Conservation (phyloP, 106 monocot genomes). For the Chionographis japonica region DNA sequence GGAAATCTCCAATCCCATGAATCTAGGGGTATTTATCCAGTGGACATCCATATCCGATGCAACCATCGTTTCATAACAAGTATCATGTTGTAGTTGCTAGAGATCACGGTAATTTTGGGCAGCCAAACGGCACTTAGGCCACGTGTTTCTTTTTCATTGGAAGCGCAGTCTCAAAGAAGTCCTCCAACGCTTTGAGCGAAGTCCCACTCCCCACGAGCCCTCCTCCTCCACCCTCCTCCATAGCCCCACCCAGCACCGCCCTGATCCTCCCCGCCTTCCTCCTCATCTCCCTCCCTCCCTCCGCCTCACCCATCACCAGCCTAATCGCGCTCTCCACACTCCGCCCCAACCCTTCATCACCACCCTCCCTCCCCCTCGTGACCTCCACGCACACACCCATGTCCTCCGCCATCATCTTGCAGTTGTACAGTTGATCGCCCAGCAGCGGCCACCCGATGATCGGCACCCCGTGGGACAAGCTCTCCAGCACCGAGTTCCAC, state of each 20-base stretch:
- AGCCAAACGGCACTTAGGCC: too few relatives aligned
- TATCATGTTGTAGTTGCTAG: too few relatives aligned
- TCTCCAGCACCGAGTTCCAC: constrained; percentile 19
- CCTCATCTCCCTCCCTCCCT: constrained; percentile 12
- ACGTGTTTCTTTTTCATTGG: too few relatives aligned
- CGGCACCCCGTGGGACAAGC: constrained; percentile 13
- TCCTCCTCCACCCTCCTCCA: not conserved
- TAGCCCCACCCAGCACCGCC: not conserved
- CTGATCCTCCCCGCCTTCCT: not conserved
- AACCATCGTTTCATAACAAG: too few relatives aligned
- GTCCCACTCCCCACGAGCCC: too few relatives aligned
- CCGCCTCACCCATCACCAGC: not conserved
- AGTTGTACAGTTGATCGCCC: constrained; percentile 14
- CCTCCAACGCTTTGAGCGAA: not conserved
- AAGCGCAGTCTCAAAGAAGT: not conserved
- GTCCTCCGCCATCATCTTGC: constrained; percentile 13
- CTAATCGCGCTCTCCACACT: constrained; percentile 4
- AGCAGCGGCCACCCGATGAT: constrained; percentile 19
- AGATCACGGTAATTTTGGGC: too few relatives aligned
- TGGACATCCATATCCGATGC: too few relatives aligned
- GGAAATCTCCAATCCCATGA: too few relatives aligned
- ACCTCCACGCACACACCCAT: constrained; percentile 13
- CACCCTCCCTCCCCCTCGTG: not conserved
- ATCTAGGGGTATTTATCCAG: too few relatives aligned
- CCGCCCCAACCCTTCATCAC: not conserved